Evolutionary conservation across 1,284 basidiomycete genomes (phyloP).

Genomic region (Bondarzewia mesenterica): DNA sequence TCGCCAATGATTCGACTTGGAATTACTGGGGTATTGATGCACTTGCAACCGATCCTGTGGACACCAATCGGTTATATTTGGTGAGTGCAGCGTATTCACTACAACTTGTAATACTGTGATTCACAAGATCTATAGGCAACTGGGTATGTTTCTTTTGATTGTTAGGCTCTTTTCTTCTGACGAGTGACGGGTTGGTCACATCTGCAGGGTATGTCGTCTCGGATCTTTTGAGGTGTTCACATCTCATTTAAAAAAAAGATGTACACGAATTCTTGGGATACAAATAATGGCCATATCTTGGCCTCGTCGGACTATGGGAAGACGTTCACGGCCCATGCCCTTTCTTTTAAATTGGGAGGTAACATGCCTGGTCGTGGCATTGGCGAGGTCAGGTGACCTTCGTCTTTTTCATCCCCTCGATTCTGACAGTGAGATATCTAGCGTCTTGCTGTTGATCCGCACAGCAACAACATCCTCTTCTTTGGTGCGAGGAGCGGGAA

Average conservation of each 20-base stretch:
- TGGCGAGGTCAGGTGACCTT: constrained; percentile 22
- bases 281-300: constrained; percentile 58
- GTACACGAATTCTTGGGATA: constrained; percentile 63
- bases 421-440: constrained; percentile 16
- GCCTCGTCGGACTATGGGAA: constrained; percentile 50
- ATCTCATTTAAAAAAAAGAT: constrained; percentile 52
- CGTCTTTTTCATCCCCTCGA: not conserved
- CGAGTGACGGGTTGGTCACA: no score
- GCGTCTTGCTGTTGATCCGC: constrained; percentile 57
- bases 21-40: constrained; percentile 63
- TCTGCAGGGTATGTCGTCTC: not conserved
- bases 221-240: not conserved
- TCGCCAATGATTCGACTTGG: constrained; percentile 46
- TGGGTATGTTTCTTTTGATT: not conserved
- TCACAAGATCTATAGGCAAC: not conserved
- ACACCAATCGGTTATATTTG: constrained; percentile 46
- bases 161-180: no score
- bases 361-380: constrained; percentile 64
- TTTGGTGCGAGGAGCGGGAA: constrained; percentile 58
- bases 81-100: constrained; percentile 21
- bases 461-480: constrained; percentile 50
- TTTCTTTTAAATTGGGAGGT: constrained; percentile 60
- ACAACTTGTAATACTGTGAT: not conserved
- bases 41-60: constrained; percentile 52
- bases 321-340: constrained; percentile 39